Percentiles rank a stretch among this genome's conserved stretches.
These are phyloP conservation scores for Forsythia viridissima DNA, from an alignment of 257 asterid species.

Conservation along the genomic window DNA sequence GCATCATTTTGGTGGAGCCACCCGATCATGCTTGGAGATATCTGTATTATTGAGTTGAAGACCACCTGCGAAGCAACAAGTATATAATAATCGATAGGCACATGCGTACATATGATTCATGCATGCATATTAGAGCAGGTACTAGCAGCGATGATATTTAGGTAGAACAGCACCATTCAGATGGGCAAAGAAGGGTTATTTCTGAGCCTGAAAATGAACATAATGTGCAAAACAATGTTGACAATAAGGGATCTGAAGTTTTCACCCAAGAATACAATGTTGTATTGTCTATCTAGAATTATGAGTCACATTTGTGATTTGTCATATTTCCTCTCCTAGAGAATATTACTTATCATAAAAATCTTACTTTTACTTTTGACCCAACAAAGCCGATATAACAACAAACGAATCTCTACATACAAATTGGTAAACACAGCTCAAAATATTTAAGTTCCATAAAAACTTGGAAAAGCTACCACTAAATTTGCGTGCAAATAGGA, in stretches of 20 bases:
- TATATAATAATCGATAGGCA: background rate
- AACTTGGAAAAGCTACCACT: background rate
- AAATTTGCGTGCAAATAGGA: background rate
- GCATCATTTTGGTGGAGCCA: slow-evolving; percentile 32
- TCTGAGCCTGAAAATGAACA: background rate
- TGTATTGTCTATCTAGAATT: too few species aligned
- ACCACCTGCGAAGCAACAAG: slow-evolving; percentile 44
- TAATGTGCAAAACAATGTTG: background rate
- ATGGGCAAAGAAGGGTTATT: background rate
- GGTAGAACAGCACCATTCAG: too few species aligned
- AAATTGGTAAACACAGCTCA: background rate
- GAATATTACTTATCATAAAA: too few species aligned
- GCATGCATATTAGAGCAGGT: background rate
- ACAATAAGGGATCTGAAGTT: too few species aligned
- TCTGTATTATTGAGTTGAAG: slow-evolving; percentile 42
- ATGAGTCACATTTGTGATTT: too few species aligned
- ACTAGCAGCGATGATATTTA: too few species aligned
- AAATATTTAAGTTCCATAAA: background rate
- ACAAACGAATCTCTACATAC: background rate
- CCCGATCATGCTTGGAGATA: slow-evolving; percentile 31
- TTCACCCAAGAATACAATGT: too few species aligned
- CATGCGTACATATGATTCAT: background rate
- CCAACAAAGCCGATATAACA: background rate
- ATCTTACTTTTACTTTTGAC: background rate
- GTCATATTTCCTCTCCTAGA: too few species aligned